Evolutionary conservation across 2,329 filamentous ascomycete species (phyloP), one percentile per base, ranked within the genome.

Genomic region (Paraphaeosphaeria minitans): DNA sequence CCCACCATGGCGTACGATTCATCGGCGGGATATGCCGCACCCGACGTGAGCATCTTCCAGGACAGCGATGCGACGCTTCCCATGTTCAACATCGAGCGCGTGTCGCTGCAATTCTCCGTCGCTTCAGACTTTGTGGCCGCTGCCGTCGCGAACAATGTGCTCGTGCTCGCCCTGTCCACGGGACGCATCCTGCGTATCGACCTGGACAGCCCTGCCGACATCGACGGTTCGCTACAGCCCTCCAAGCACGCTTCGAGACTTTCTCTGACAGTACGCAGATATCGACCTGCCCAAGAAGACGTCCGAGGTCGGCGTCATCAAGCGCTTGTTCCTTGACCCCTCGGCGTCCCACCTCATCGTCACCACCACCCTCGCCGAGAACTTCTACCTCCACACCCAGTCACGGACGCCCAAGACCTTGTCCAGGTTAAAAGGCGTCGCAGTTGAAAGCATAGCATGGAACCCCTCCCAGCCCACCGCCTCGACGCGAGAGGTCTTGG

Each of bases 341-440:
- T 97, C 94, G 12, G 95, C 95, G 29, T 97, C 93, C 6, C 95
- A 99, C 79, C 83, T 99, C 29, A 86, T 99, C 64, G 88, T 99
- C 66, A 93, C 90, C 74, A 99, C 95, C 3, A 90, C 92, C 5
- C 86, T 93, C 42, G 93, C 93, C 74, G 95, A 99, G 78, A 98
- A 96, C 79, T 99, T 93, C 81, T 99, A 99, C 78, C 89, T 99
- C 10, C 95, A 99, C 76, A 94, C 93, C 12, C 94, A 98, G 75
- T 95, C 93, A 35, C 90, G 92, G 66, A 90, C 93, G 65, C 93
- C 94, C 2, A 92, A 95, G 63, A 85, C 89, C 8, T 82, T 99
- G 37, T 88, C 90, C 14, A 86, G 92, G 57, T 79, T 99, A 54
- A 94, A 94, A 67, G 92, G 92, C 29, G 92, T 97, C 14, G 83